Evolutionary conservation across 2,329 filamentous ascomycete genomes (phyloP), one percentile per base, ranked within the genome.

Genomic region (Fusarium poae): DNA sequence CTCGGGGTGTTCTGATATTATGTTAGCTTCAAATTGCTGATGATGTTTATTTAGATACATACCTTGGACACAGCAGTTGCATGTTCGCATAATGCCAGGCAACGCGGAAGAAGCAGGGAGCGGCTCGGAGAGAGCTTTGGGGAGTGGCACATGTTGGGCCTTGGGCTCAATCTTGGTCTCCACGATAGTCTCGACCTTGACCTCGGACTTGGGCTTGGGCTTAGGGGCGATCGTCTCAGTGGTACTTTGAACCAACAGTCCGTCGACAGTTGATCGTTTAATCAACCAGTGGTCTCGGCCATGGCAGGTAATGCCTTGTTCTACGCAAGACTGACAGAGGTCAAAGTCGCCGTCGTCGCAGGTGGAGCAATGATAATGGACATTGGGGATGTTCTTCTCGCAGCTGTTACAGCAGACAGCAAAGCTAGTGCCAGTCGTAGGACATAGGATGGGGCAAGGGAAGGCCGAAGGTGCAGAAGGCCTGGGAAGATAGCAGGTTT

Each of bases 301-400:
- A 67, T 89, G 87, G 83, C 97, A 99, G 40, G 92, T 87, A 60
- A 91, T 85, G 67, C 94, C 94, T 42, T 85, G 82, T 50, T 89
- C 86, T 48, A 97, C 88, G 75, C 96, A 99, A 8, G 83, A 79
- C 68, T 89, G 86, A 84, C 97, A 99, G 30, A 99, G 87, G 76
- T 99, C 96, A 75, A 94, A 99, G 79, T 99, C 96, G 40, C 95
- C 96, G 59, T 91, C 88, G 69, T 98, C 93, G 77, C 96, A 99
- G 60, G 92, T 92, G 70, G 92, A 92, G 84, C 97, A 99, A 82
- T 99, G 96, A 80, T 92, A 99, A 80, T 99, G 95, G 52, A 89
- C 87, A 72, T 93, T 89, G 29, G 91, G 87, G 74, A 97, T 93
- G 42, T 89, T 88, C 65, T 83, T 84, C 71, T 93, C 91, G 80